Evolutionary conservation across 1,139 yeast genomes (phyloP).

Genomic region (Candida mesenterica): DNA sequence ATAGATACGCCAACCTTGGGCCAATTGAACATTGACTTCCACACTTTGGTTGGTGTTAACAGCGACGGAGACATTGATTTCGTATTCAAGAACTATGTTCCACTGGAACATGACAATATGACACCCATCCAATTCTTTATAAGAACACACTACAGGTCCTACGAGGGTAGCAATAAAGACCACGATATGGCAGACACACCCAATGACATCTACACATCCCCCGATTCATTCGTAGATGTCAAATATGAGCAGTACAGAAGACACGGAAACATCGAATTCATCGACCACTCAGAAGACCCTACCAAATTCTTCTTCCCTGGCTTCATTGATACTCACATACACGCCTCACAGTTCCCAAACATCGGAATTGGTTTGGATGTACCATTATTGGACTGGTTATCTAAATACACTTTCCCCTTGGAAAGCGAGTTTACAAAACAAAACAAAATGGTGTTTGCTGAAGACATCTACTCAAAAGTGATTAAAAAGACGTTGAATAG

Average conservation of each 20-base stretch:
- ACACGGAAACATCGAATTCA: constrained; percentile 15
- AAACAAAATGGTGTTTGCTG: constrained; percentile 48
- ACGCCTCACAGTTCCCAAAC: constrained; percentile 97
- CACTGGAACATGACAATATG: constrained; percentile 8
- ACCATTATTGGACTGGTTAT: constrained; percentile 86
- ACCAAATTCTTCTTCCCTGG: constrained; percentile 80
- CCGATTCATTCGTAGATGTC: neutral
- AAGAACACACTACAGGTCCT: constrained; percentile 1
- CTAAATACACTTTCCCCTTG: constrained; percentile 82
- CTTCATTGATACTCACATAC: constrained; percentile 91
- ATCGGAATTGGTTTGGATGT: constrained; percentile 84
- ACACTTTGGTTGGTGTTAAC: constrained; percentile 36
- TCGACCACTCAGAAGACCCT: constrained; percentile 29
- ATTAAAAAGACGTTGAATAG: constrained; percentile 62
- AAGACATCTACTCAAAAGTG: constrained; percentile 59
- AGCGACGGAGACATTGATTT: constrained; percentile 32
- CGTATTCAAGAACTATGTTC: constrained; percentile 18
- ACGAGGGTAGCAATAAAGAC: neutral
- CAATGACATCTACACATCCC: neutral
- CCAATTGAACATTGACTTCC: constrained; percentile 25
- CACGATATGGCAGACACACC: neutral
- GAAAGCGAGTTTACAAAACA: constrained; percentile 49
- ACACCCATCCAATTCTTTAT: constrained; percentile 10
- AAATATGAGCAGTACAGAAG: neutral
- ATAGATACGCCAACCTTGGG: constrained; percentile 35